Evolutionary conservation across 164 flowering plant genomes (phyloP).

Genomic region (Cinnamomum chago): DNA sequence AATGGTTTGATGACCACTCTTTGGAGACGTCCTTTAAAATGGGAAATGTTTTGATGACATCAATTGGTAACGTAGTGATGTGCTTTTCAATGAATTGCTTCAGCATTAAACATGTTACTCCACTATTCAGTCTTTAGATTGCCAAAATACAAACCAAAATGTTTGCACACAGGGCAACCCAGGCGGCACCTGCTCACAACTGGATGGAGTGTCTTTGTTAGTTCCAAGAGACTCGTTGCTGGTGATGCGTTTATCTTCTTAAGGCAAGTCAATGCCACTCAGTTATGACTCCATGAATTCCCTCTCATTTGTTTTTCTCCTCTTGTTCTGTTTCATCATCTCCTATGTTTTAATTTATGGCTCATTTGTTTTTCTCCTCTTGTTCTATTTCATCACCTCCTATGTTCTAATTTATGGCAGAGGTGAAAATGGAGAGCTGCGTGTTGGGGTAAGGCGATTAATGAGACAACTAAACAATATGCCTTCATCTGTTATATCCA

Average conservation of each 20-base stretch:
- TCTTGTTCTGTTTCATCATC: not conserved
- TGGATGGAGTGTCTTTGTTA: constrained; percentile 94
- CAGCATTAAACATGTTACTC: no score
- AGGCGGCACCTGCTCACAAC: constrained; percentile 85
- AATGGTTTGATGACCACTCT: no score
- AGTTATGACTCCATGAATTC: not conserved
- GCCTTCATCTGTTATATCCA: constrained; percentile 93
- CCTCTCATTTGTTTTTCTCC: not conserved
- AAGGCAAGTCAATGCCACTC: constrained; percentile 37
- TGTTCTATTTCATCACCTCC: not conserved
- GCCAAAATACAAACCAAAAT: not conserved
- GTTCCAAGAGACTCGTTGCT: constrained; percentile 78
- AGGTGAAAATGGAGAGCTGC: constrained; percentile 86
- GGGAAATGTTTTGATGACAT: no score
- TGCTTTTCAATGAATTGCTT: no score
- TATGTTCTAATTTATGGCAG: constrained; percentile 24
- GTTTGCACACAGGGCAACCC: constrained; percentile 66
- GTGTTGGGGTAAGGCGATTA: constrained; percentile 85
- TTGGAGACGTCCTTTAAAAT: no score
- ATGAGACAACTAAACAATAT: constrained; percentile 69
- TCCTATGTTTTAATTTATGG: not conserved
- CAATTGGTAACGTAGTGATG: no score
- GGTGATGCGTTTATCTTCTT: constrained; percentile 91
- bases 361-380: not conserved
- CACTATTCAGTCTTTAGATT: not conserved